phyloP scores from a whole-genome alignment of 2,329 filamentous ascomycete genomes.

The Ceratocystis lukuohia region DNA sequence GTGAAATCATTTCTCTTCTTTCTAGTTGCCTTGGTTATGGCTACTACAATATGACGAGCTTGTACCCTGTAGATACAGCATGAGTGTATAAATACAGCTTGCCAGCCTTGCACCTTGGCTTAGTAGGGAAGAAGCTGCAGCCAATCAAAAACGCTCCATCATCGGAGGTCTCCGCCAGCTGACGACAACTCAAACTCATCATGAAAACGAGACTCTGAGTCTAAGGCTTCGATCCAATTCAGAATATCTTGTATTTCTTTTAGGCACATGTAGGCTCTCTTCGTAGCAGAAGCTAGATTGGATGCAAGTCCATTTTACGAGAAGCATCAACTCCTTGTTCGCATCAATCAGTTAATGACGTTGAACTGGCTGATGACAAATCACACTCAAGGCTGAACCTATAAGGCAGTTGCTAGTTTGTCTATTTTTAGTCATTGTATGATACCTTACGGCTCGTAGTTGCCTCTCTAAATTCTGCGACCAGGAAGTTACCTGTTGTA shows the following conservation, averaged over 20 bases:
- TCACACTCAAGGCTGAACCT: background rate
- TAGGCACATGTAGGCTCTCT: too few species aligned
- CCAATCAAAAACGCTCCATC: constrained; percentile 51
- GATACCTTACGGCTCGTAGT: too few species aligned
- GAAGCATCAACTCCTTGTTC: too few species aligned
- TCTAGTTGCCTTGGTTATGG: too few species aligned
- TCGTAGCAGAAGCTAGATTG: too few species aligned
- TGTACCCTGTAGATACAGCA: background rate
- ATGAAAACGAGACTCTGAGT: too few species aligned
- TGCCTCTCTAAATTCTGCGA: too few species aligned
- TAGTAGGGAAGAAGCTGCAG: constrained; percentile 28
- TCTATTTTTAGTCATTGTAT: background rate
- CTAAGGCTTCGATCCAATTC: too few species aligned
- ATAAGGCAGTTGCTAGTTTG: background rate
- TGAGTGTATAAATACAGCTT: background rate
- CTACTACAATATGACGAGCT: background rate
- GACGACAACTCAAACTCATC: background rate
- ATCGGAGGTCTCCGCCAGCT: constrained; percentile 24
- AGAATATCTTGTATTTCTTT: too few species aligned
- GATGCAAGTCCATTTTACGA: too few species aligned
- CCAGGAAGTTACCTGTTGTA: background rate
- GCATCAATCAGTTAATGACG: background rate
- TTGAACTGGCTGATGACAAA: background rate
- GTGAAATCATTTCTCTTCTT: too few species aligned
- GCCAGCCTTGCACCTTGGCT: background rate